Conservation (phyloP, 805 yeast species). For the Huiozyma naganishii region DNA sequence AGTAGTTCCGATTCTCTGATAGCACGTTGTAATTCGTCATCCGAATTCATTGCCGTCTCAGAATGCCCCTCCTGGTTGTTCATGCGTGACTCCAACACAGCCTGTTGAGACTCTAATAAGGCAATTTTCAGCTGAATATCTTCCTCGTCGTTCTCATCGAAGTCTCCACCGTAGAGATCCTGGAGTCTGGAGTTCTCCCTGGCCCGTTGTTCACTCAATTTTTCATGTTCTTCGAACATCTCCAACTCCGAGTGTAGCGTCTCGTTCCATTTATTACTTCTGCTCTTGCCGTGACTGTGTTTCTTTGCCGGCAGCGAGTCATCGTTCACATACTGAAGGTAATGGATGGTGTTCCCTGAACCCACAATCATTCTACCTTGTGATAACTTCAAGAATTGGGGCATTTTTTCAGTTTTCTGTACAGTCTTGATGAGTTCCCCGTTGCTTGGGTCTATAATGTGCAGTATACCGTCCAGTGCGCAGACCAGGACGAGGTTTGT, state of each 20-base stretch:
- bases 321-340: conserved; percentile 17
- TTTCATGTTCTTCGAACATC: conserved; percentile 23
- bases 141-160: conserved; percentile 18
- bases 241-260: conserved; percentile 18
- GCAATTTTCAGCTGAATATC: conserved; percentile 26
- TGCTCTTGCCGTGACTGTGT: conserved; percentile 1
- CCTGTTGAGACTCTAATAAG: conserved; percentile 23
- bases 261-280: conserved; percentile 24
- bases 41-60: neutral
- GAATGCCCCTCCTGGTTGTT: neutral
- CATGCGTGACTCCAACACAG: neutral
- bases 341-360: conserved; percentile 22
- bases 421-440: conserved; percentile 25
- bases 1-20: conserved; percentile 13
- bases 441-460: conserved; percentile 21
- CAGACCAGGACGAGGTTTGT: conserved; percentile 23
- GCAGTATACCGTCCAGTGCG: conserved; percentile 21
- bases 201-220: conserved; percentile 7
- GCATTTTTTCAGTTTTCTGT: conserved; percentile 22
- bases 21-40: conserved; percentile 12
- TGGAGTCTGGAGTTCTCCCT: conserved; percentile 12
- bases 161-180: conserved; percentile 22
- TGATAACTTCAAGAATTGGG: conserved; percentile 23
- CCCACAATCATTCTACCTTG: conserved; percentile 25
- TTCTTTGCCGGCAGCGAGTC: conserved; percentile 1